A percentile compares a stretch with the other conserved stretches of the same genome.
Evolutionary conservation across 495 filamentous ascomycete species (phyloP).

Genomic region (Xylaria grammica): DNA sequence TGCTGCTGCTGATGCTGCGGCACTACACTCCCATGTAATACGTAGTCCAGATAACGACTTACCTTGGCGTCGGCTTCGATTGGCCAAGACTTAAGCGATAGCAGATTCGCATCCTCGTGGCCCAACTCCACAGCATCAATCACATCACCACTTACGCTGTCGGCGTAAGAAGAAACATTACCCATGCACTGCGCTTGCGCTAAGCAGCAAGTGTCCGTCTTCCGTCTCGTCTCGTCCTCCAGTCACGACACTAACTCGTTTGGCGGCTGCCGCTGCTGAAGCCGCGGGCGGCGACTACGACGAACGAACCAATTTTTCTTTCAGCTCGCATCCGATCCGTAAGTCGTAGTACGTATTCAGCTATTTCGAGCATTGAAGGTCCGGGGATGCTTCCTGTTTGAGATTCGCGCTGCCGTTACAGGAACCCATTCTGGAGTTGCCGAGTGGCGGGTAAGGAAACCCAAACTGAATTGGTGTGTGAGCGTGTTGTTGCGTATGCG

Average conservation of each 20-base stretch:
- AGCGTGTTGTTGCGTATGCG: not conserved
- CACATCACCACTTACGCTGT: not conserved
- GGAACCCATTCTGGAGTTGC: constrained; percentile 32
- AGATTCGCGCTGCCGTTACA: constrained; percentile 1
- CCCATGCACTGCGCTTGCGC: not conserved
- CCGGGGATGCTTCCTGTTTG: constrained; percentile 19
- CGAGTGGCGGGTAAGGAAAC: constrained; percentile 34
- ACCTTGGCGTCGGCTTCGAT: constrained; percentile 4
- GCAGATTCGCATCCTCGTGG: constrained; percentile 5
- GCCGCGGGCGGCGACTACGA: constrained; percentile 11
- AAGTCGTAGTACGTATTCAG: not conserved
- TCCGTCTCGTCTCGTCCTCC: not conserved
- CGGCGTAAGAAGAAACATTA: not conserved
- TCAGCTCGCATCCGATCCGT: constrained; percentile 9
- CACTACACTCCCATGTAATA: not conserved
- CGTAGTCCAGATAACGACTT: not conserved
- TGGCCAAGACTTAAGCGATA: constrained; percentile 16
- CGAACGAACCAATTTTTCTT: not conserved
- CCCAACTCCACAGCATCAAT: not conserved
- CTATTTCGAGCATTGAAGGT: constrained; percentile 14
- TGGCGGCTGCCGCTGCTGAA: constrained; percentile 5
- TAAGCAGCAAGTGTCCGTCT: not conserved
- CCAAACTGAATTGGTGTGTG: constrained; percentile 23
- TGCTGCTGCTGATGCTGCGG: too few species aligned
- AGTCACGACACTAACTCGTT: not conserved